These are phyloP conservation scores for Friedmanniomyces endolithicus DNA, from an alignment of 495 filamentous ascomycete species.

Conservation along the genomic window DNA sequence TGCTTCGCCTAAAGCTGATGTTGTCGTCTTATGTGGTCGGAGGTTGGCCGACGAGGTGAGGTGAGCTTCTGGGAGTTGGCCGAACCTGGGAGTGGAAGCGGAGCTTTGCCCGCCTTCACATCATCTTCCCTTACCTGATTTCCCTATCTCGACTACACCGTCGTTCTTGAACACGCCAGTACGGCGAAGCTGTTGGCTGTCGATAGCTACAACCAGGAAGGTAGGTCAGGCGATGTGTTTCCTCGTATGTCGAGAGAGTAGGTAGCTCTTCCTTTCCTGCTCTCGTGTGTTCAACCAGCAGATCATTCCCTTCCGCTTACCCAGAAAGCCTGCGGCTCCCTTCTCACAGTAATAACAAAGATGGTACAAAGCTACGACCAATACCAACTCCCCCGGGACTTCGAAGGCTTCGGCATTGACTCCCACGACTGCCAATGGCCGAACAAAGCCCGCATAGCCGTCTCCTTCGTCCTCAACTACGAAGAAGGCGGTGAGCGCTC, in stretches of 20 bases:
- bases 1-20: slow-evolving; percentile 1
- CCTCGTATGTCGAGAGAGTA: too few relatives aligned
- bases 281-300: too few relatives aligned
- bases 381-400: slow-evolving; percentile 25
- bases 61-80: not conserved
- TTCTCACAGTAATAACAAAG: not conserved
- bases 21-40: not conserved
- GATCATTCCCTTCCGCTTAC: too few relatives aligned
- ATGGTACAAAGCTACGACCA: slow-evolving; percentile 22
- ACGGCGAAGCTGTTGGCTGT: too few relatives aligned
- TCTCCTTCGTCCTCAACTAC: slow-evolving; percentile 30
- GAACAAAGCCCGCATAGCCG: slow-evolving; percentile 25
- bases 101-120: not conserved
- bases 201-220: too few relatives aligned
- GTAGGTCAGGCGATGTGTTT: too few relatives aligned
- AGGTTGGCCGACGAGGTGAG: not conserved
- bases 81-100: too few relatives aligned
- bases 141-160: too few relatives aligned
- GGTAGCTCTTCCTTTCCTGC: too few relatives aligned
- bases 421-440: slow-evolving; percentile 23
- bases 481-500: slow-evolving; percentile 25
- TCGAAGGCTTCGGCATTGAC: slow-evolving; percentile 26
- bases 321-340: not conserved
- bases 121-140: not conserved
- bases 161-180: too few relatives aligned